phyloP scores from a whole-genome alignment of 495 filamentous ascomycete species.

The Xylaria venustula region DNA sequence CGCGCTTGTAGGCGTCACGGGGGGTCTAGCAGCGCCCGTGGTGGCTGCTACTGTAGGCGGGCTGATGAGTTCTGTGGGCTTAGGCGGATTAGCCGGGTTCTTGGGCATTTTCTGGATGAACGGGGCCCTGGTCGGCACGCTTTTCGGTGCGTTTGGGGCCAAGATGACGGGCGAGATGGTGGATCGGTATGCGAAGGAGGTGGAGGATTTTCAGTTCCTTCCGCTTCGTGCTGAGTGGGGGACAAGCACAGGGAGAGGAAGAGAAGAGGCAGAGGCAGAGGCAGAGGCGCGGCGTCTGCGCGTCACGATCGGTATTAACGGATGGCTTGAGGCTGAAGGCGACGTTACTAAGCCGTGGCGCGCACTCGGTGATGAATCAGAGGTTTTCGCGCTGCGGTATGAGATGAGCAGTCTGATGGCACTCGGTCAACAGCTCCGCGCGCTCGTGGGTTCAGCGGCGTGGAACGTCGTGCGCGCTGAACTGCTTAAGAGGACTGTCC shows the following conservation, averaged over 20 bases:
- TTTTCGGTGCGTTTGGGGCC: conserved; percentile 87
- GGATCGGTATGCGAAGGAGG: conserved; percentile 79
- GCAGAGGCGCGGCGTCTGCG: conserved; percentile 56
- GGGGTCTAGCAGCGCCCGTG: conserved; percentile 80
- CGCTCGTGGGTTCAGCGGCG: conserved; percentile 66
- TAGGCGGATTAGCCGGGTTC: conserved; percentile 81
- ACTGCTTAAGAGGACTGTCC: conserved; percentile 72
- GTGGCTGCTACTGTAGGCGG: conserved; percentile 88
- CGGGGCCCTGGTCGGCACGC: conserved; percentile 74
- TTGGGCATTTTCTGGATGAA: conserved; percentile 80
- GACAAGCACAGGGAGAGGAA: conserved; percentile 30
- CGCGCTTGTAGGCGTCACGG: conserved; percentile 81
- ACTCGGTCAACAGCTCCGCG: conserved; percentile 67
- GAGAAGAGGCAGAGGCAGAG: conserved; percentile 12
- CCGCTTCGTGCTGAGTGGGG: conserved; percentile 56
- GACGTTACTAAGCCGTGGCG: conserved; percentile 77
- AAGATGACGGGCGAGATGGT: conserved; percentile 83
- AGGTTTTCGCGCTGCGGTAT: conserved; percentile 80
- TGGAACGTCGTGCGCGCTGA: conserved; percentile 70
- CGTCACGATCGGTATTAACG: conserved; percentile 80
- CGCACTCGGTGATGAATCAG: conserved; percentile 62
- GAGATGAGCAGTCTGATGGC: conserved; percentile 72
- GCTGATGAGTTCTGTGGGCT: conserved; percentile 78
- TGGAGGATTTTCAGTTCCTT: conserved; percentile 84
- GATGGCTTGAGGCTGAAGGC: conserved; percentile 70